Evolutionary conservation across 202 grass and related monocot genomes (phyloP).

Genomic region (Tripidium arundinaceum): DNA sequence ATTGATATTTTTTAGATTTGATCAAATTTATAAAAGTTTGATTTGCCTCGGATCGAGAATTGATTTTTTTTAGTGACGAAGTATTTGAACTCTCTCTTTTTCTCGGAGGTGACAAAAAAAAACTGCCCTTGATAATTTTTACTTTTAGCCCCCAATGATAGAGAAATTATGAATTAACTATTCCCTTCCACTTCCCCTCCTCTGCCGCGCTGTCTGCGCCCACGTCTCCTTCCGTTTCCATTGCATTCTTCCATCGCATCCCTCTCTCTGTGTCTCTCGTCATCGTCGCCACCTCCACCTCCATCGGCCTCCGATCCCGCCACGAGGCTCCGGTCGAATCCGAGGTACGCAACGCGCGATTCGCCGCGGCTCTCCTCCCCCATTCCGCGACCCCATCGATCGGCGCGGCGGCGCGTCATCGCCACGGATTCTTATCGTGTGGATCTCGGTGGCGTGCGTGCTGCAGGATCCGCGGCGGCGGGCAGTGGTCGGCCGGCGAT

Average conservation of each 20-base stretch:
- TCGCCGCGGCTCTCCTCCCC: neutral
- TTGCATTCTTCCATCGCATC: neutral
- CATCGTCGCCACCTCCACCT: neutral
- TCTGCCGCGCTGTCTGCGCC: slow-evolving; percentile 14
- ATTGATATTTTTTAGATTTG: too few relatives aligned
- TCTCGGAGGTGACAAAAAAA: too few relatives aligned
- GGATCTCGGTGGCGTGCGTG: slow-evolving; percentile 38
- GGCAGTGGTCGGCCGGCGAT: neutral
- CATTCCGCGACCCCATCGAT: neutral
- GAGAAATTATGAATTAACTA: slow-evolving; percentile 6
- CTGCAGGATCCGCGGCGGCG: too few relatives aligned
- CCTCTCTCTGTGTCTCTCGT: neutral
- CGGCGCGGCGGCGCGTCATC: neutral
- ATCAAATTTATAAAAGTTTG: too few relatives aligned
- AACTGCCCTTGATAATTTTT: neutral
- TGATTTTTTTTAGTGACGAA: too few relatives aligned
- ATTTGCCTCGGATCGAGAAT: too few relatives aligned
- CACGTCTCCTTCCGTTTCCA: slow-evolving; percentile 24
- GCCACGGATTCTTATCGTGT: neutral
- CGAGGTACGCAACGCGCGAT: slow-evolving; percentile 36
- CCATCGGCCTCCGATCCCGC: slow-evolving; percentile 1
- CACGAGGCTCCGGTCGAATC: neutral
- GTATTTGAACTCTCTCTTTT: neutral
- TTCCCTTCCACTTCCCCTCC: too few relatives aligned
- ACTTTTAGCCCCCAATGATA: slow-evolving; percentile 15